These are phyloP conservation scores for Drosera spatulata DNA, from an alignment of 179 eudicot genomes.

Conservation along the genomic window DNA sequence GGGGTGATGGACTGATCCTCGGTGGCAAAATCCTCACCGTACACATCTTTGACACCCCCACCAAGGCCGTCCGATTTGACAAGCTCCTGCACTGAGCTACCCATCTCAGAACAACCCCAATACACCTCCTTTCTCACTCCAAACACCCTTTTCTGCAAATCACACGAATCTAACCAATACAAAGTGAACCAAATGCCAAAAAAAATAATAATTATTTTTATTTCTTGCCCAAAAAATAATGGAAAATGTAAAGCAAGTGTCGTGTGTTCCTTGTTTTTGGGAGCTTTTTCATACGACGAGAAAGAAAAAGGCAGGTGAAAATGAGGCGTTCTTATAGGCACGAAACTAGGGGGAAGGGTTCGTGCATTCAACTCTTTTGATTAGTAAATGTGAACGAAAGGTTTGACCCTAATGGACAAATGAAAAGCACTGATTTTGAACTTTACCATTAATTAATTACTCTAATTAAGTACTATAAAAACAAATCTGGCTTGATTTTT, in stretches of 20 bases:
- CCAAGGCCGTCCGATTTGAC: slow-evolving; percentile 24
- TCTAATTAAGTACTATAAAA: too few relatives aligned
- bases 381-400: too few relatives aligned
- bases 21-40: slow-evolving; percentile 75
- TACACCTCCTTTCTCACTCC: neutral
- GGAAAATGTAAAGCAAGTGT: neutral
- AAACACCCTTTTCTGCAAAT: neutral
- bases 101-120: slow-evolving; percentile 8
- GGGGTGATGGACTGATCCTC: slow-evolving; percentile 70
- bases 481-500: too few relatives aligned
- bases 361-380: too few relatives aligned
- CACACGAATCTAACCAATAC: neutral
- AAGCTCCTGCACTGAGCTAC: slow-evolving; percentile 17
- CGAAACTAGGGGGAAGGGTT: neutral
- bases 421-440: too few relatives aligned
- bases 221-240: too few relatives aligned
- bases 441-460: too few relatives aligned
- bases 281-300: neutral
- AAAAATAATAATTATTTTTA: neutral
- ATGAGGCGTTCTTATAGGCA: neutral
- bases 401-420: too few relatives aligned
- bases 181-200: neutral
- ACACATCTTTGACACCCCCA: slow-evolving; percentile 58
- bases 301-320: too few relatives aligned
- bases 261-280: neutral